A percentile compares a stretch with the other conserved stretches of the same genome.
These are phyloP conservation scores for Phytophthora pluvialis DNA, from an alignment of 352 stramenopile genomes.

Conservation along the genomic window DNA sequence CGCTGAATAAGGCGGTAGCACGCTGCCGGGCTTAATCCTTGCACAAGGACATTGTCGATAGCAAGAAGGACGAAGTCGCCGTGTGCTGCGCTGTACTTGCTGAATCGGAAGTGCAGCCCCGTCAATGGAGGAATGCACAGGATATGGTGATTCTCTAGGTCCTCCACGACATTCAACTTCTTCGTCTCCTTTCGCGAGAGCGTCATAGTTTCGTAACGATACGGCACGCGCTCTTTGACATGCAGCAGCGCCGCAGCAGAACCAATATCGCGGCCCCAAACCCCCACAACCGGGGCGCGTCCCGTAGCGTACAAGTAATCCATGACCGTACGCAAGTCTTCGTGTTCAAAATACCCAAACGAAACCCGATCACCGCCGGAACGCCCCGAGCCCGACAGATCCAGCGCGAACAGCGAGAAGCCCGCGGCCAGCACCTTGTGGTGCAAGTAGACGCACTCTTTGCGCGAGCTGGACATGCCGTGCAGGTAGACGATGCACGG, in stretches of 20 bases:
- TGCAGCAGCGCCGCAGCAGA: slow-evolving; percentile 61
- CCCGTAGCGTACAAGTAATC: slow-evolving; percentile 74
- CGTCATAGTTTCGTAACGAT: slow-evolving; percentile 57
- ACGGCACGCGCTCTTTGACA: slow-evolving; percentile 46
- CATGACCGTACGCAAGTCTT: slow-evolving; percentile 62
- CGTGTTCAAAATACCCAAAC: slow-evolving; percentile 75
- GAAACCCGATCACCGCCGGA: slow-evolving; percentile 72
- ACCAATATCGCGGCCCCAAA: slow-evolving; percentile 78
- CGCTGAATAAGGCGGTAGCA: slow-evolving; percentile 51
- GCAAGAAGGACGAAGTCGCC: slow-evolving; percentile 77
- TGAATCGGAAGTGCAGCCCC: slow-evolving; percentile 62
- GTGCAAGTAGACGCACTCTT: slow-evolving; percentile 78
- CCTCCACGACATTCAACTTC: slow-evolving; percentile 58
- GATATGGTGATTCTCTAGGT: slow-evolving; percentile 40
- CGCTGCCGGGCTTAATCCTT: slow-evolving; percentile 41
- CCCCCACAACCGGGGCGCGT: slow-evolving; percentile 52
- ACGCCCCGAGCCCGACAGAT: slow-evolving; percentile 72
- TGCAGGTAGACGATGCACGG: slow-evolving; percentile 83
- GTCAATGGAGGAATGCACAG: slow-evolving; percentile 56
- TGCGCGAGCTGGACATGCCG: slow-evolving; percentile 78
- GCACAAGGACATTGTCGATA: slow-evolving; percentile 54
- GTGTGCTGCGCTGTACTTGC: slow-evolving; percentile 56
- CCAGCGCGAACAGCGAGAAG: slow-evolving; percentile 78
- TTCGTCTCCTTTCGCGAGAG: slow-evolving; percentile 43
- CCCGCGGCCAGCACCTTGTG: slow-evolving; percentile 54